Evolutionary conservation across 345 rosid genomes (phyloP), one percentile per base, ranked within the genome.

Genomic region (Lumnitzera littorea): DNA sequence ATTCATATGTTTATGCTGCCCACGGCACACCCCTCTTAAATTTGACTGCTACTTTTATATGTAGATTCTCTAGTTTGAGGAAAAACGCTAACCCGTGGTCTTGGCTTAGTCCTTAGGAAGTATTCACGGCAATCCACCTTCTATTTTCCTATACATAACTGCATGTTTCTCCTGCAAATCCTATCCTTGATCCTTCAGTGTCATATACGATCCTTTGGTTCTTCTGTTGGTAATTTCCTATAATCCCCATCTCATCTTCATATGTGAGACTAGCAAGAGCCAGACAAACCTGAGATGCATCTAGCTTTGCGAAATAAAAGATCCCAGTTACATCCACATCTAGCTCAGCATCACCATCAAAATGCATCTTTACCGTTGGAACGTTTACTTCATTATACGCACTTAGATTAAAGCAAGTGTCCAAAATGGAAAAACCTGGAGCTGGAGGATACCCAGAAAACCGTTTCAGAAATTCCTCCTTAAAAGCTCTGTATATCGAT

Each of bases 191-290:
- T 53, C 62, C 76, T 65, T 75, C 80, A 5, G 83, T 87, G 66
- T 92, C 89, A 77, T 92, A 91, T 14, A 89, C 58, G 24, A 85
- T 75, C 84, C 98, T 91, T 61, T 82, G 91, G 76, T 89, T 91
- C 58, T 72, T 83, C 84, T 91, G 96, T 73, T 91, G 98, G 67
- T 83, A 83, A 70, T 91, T 85, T 47, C 83, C 98, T 36, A 89
- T 74, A 23, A 91, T 89, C 0, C 89, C 91, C 1, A 72, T 65
- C 52, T 91, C 95, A 17, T 82, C 77, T 62, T 87, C 92, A 13
- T 58, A 70, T 11, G 86, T 48, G 41, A 89, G 92, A 69, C 98
- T 87, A 41, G 96, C 95, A 11, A 89, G 67, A 48, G 98, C 96
- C 72, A 91, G 79, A 62, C 98, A 91, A 13, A 87, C 96, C 63